phyloP scores from a whole-genome alignment of 768 basidiomycete genomes.

The Chiua virens region DNA sequence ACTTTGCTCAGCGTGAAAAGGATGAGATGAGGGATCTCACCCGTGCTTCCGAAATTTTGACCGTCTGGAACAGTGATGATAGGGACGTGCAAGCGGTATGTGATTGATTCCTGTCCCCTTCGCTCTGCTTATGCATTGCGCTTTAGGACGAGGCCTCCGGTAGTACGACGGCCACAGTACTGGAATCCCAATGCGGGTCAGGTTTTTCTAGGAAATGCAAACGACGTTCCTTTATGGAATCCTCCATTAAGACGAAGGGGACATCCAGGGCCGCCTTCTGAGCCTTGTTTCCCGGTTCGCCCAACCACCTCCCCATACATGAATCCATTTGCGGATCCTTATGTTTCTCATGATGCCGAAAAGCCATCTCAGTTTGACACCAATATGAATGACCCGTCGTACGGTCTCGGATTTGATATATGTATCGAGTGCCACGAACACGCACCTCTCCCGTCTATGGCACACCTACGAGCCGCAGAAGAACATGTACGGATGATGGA shows the following conservation, averaged over 20 bases:
- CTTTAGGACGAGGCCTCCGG: constrained; percentile 25
- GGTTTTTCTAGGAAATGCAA: constrained; percentile 79
- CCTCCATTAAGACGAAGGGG: constrained; percentile 20
- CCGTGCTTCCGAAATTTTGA: constrained; percentile 74
- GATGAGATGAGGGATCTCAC: constrained; percentile 92
- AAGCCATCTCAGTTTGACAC: constrained; percentile 36
- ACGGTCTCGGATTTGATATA: constrained; percentile 75
- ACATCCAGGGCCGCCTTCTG: not conserved
- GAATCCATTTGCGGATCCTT: constrained; percentile 17
- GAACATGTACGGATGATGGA: constrained; percentile 72
- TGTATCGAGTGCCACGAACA: constrained; percentile 88
- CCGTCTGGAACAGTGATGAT: constrained; percentile 32
- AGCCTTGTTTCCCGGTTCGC: not conserved
- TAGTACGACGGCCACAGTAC: constrained; percentile 38
- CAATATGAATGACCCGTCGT: constrained; percentile 40
- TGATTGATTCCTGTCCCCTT: not conserved
- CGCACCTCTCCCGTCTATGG: constrained; percentile 68
- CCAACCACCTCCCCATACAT: constrained; percentile 9
- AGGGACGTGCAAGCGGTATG: constrained; percentile 12
- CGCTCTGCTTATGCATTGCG: constrained; percentile 2
- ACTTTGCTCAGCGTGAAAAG: constrained; percentile 81
- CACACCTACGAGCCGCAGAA: constrained; percentile 71
- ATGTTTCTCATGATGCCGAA: constrained; percentile 10
- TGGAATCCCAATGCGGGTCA: constrained; percentile 65
- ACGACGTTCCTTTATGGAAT: constrained; percentile 64